Conservation (phyloP, 176 grass and related monocot genomes). For the Rhynchospora tenuis region DNA sequence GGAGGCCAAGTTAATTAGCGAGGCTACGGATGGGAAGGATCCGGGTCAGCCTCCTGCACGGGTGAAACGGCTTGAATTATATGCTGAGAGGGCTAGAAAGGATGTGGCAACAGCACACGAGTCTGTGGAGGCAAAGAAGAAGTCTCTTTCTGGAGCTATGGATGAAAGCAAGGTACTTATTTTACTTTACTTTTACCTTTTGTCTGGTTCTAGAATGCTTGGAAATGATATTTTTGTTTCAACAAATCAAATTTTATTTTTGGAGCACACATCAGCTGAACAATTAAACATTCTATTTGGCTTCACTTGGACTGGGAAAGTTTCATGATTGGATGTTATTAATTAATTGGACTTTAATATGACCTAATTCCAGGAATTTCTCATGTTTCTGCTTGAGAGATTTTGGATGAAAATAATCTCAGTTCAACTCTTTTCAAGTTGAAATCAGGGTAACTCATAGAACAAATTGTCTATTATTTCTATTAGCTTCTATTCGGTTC, state of each 20-base stretch:
- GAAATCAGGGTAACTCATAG: not conserved
- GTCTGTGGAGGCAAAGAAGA: conserved; percentile 72
- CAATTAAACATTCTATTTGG: too few relatives aligned
- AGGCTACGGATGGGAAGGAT: conserved; percentile 65
- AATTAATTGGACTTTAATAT: not conserved
- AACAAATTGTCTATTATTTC: not conserved
- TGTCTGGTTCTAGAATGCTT: not conserved
- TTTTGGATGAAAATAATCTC: not conserved
- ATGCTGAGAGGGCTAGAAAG: conserved; percentile 56
- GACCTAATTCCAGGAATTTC: not conserved
- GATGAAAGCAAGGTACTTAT: conserved; percentile 79
- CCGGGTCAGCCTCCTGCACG: conserved; percentile 68
- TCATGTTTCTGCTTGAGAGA: not conserved
- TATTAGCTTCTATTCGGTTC: not conserved
- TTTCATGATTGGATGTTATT: not conserved
- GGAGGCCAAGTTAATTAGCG: conserved; percentile 59
- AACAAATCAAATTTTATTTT: too few relatives aligned
- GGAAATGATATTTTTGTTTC: not conserved
- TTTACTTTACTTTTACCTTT: conserved; percentile 18
- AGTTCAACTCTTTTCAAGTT: not conserved
- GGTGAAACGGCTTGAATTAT: conserved; percentile 63
- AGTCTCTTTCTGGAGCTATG: conserved; percentile 49
- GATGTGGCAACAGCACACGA: conserved; percentile 40
- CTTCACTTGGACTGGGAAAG: too few relatives aligned
- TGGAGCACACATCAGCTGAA: too few relatives aligned